phyloP scores from a whole-genome alignment of 805 yeast species.

The Candida glaebosa region DNA sequence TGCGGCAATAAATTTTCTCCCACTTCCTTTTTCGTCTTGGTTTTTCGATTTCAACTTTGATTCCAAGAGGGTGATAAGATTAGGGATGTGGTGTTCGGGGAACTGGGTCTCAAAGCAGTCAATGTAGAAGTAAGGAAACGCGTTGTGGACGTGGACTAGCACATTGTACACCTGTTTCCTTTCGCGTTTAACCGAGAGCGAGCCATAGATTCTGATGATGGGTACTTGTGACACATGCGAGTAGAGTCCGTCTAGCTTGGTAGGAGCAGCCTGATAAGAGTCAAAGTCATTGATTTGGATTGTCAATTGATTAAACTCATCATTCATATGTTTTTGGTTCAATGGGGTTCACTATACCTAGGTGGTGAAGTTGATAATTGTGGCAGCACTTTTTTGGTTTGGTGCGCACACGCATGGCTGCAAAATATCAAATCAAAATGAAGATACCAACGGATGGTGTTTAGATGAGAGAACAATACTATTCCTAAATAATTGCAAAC shows the following conservation, averaged over 20 bases:
- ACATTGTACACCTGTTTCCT: slow-evolving; percentile 26
- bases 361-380: too few relatives aligned
- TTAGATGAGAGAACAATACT: too few relatives aligned
- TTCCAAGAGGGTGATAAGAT: slow-evolving; percentile 46
- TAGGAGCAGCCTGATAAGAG: slow-evolving; percentile 58
- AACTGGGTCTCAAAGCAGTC: slow-evolving; percentile 45
- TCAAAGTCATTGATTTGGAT: slow-evolving; percentile 65
- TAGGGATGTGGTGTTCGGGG: slow-evolving; percentile 18
- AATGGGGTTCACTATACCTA: too few relatives aligned
- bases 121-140: slow-evolving; percentile 76
- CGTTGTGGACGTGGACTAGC: slow-evolving; percentile 75
- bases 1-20: slow-evolving; percentile 49
- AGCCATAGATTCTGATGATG: slow-evolving; percentile 73
- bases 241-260: slow-evolving; percentile 47
- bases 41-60: not conserved
- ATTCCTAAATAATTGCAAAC: too few relatives aligned
- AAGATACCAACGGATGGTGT: too few relatives aligned
- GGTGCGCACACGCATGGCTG: not conserved
- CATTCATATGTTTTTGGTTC: slow-evolving; percentile 6
- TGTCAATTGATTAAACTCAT: slow-evolving; percentile 14
- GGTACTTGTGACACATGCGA: slow-evolving; percentile 56
- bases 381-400: not conserved
- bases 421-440: too few relatives aligned
- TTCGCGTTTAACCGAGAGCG: slow-evolving; percentile 46
- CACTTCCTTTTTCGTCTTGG: slow-evolving; percentile 1